phyloP scores from a whole-genome alignment of 192 early-diverging fungal genomes.

The Backusella tuberculispora region DNA sequence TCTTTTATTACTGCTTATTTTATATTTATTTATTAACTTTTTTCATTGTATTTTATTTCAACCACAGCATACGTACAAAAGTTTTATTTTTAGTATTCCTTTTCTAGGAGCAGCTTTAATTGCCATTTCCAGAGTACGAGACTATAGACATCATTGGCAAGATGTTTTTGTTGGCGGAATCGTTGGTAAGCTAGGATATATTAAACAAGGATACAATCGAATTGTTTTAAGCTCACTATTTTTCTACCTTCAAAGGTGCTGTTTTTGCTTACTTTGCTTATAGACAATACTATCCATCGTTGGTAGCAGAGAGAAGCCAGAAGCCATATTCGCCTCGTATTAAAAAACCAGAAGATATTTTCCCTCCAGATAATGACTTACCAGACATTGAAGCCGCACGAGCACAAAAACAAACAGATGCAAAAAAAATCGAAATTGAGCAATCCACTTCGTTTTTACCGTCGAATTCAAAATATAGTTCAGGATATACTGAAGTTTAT shows the following conservation, averaged over 20 bases:
- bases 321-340: conserved; percentile 19
- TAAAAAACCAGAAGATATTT: not conserved
- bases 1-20: not conserved
- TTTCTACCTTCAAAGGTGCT: conserved; percentile 38
- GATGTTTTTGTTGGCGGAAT: conserved; percentile 70
- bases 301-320: conserved; percentile 2
- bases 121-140: conserved; percentile 66
- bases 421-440: not conserved
- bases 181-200: conserved; percentile 48
- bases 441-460: not conserved
- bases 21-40: not conserved
- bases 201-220: not conserved
- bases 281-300: conserved; percentile 65
- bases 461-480: not conserved
- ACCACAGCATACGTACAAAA: conserved; percentile 64
- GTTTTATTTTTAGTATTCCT: conserved; percentile 62
- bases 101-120: conserved; percentile 60
- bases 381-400: not conserved
- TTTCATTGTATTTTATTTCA: not conserved
- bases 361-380: not conserved
- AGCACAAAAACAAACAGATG: not conserved
- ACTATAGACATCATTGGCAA: conserved; percentile 84
- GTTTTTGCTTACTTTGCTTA: conserved; percentile 67
- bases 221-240: not conserved
- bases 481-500: not conserved